Evolutionary conservation across 1,139 yeast species (phyloP).

Genomic region (Lodderomyces margitis): DNA sequence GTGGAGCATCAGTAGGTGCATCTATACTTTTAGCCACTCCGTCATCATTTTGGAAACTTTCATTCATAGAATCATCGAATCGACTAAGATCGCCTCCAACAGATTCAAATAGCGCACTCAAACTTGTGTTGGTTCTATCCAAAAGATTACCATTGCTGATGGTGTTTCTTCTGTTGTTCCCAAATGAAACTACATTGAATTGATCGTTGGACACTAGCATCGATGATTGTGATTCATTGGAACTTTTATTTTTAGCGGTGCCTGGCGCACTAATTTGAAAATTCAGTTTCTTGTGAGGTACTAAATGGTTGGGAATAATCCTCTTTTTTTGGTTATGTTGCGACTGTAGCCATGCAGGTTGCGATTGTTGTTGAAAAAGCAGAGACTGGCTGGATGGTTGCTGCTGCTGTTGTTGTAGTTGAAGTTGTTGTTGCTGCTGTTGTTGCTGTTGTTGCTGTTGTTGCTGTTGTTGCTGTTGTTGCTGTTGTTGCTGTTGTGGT

Average conservation of each 20-base stretch:
- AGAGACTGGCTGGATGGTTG: too few species aligned
- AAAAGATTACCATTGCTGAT: conserved; percentile 11
- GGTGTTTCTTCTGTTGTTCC: conserved; percentile 22
- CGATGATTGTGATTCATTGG: conserved; percentile 7
- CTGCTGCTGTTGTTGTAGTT: conserved; percentile 7
- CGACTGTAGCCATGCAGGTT: conserved; percentile 5
- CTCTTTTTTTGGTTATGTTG: conserved; percentile 52
- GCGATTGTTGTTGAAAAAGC: conserved; percentile 21
- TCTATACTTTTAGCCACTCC: conserved; percentile 12
- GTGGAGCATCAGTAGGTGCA: conserved; percentile 45
- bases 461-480: conserved; percentile 6
- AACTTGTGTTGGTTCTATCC: conserved; percentile 10
- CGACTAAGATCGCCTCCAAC: conserved; percentile 25
- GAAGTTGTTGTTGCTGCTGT: conserved; percentile 4
- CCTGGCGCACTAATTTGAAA: conserved; percentile 31
- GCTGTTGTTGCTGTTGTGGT: conserved; percentile 8
- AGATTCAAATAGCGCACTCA: conserved; percentile 9
- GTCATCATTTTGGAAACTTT: conserved; percentile 25
- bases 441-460: conserved; percentile 6
- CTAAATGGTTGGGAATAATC: conserved; percentile 56
- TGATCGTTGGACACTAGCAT: conserved; percentile 21
- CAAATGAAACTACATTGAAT: conserved; percentile 42
- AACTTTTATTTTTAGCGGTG: conserved; percentile 18
- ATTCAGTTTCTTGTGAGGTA: conserved; percentile 43
- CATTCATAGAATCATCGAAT: conserved; percentile 33